phyloP scores from a whole-genome alignment of 2,329 filamentous ascomycete genomes.

The Ascochyta pisi region DNA sequence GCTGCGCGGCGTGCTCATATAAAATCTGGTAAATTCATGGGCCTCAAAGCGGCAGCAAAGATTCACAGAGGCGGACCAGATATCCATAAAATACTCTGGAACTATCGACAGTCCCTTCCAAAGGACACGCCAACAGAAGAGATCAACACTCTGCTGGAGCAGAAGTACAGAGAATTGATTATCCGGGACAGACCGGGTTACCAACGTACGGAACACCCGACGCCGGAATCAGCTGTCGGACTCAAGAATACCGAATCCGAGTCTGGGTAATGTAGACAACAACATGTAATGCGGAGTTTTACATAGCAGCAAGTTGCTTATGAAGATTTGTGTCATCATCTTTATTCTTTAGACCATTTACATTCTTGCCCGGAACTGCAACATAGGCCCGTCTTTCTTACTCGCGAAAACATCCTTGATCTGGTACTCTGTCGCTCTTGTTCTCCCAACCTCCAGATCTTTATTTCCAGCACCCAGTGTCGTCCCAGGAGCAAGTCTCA shows the following conservation, averaged over 20 bases:
- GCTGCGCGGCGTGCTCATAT: not conserved
- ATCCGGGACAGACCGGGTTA: not conserved
- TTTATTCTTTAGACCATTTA: not conserved
- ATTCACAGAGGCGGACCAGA: not conserved
- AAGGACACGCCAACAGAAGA: not conserved
- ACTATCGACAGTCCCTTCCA: not conserved
- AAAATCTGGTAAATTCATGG: not conserved
- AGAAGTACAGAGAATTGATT: not conserved
- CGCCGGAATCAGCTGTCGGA: constrained; percentile 2
- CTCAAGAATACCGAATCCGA: not conserved
- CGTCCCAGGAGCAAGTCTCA: constrained; percentile 51
- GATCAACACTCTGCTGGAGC: not conserved
- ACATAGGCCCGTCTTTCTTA: constrained; percentile 72
- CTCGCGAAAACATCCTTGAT: constrained; percentile 76
- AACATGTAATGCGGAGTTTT: not conserved
- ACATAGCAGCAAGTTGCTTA: not conserved
- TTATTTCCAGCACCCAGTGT: constrained; percentile 40
- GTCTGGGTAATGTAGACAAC: too few species aligned
- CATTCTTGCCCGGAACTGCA: constrained; percentile 57
- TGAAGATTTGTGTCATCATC: not conserved
- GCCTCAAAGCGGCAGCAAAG: not conserved
- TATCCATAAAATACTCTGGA: not conserved
- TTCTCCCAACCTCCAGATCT: constrained; percentile 43
- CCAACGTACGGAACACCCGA: not conserved
- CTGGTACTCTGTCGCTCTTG: constrained; percentile 66